Base-by-base conservation (phyloP, 139 green algal genomes). In the Cymbomonas tetramitiformis region DNA sequence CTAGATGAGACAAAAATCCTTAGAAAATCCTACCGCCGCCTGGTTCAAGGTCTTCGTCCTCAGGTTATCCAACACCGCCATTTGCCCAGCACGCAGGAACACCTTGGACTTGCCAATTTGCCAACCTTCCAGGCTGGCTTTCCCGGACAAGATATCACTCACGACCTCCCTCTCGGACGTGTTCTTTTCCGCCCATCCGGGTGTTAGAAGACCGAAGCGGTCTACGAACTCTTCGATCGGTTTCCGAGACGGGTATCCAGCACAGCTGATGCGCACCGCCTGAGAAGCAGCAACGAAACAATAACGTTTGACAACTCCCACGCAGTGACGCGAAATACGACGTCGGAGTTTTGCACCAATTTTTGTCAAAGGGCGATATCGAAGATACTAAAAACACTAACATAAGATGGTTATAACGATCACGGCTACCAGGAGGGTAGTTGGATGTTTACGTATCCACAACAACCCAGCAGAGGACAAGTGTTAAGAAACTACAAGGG, bases 261-360 rank as follows among this genome's bases (percentile, higher is more conserved):
- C 91, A 56, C 80, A 94, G 54, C 64, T 83, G 74, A 99, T 99
- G 66, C 92, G 82, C 36, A 99, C 83, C 0, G 92, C 92, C 80
- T n/a, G n/a, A n/a, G n/a, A n/a, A n/a, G n/a, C n/a, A n/a, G n/a
- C n/a, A n/a, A n/a, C n/a, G n/a, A n/a, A n/a, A n/a, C n/a, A n/a
- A n/a, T n/a, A n/a, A n/a, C n/a, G n/a, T n/a, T n/a, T n/a, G n/a
- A n/a, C n/a, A n/a, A n/a, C n/a, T n/a, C n/a, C n/a, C n/a, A n/a
- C n/a, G n/a, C n/a, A n/a, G n/a, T n/a, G n/a, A n/a, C n/a, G n/a
- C n/a, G n/a, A n/a, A n/a, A n/a, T n/a, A n/a, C n/a, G n/a, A n/a
- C n/a, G n/a, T n/a, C n/a, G n/a, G n/a, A n/a, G n/a, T n/a, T n/a
- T n/a, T n/a, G n/a, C n/a, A n/a, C n/a, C n/a, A n/a, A n/a, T n/a